These are phyloP conservation scores for Cryptomeria japonica DNA, from an alignment of 75 land plant genomes.

Conservation along the genomic window DNA sequence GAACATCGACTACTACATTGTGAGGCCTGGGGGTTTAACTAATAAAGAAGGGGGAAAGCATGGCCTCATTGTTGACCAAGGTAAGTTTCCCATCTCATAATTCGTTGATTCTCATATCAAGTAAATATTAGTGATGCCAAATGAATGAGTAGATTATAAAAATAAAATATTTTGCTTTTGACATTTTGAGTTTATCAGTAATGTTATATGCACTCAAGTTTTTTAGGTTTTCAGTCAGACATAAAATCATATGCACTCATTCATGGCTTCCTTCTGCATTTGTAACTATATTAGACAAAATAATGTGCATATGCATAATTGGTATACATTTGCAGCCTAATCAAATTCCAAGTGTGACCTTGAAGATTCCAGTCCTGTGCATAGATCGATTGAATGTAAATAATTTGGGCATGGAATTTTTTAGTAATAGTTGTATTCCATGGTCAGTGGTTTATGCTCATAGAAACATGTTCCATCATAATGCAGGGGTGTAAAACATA, in stretches of 20 bases:
- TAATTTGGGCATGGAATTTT: not conserved
- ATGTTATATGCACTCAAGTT: not conserved
- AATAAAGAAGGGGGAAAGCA: constrained; percentile 29
- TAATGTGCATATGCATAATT: not conserved
- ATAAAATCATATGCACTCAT: not conserved
- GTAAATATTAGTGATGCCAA: not conserved
- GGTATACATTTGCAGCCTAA: not conserved
- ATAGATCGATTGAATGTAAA: not conserved
- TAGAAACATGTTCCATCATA: not conserved
- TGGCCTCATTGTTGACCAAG: constrained; percentile 29
- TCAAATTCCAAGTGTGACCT: not conserved
- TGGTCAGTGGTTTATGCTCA: not conserved
- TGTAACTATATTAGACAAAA: too few relatives aligned
- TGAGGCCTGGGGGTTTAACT: constrained; percentile 34
- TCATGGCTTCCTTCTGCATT: too few relatives aligned
- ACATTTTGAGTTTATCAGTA: not conserved
- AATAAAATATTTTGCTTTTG: not conserved
- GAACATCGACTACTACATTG: constrained; percentile 26
- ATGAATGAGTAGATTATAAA: not conserved
- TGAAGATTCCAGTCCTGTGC: not conserved
- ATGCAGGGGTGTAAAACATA: not conserved
- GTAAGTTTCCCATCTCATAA: constrained; percentile 11
- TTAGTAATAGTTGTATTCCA: not conserved
- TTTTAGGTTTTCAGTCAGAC: too few relatives aligned
- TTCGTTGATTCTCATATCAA: not conserved